Conservation (phyloP, 805 yeast genomes). For the Pichia gijzeniarum region DNA sequence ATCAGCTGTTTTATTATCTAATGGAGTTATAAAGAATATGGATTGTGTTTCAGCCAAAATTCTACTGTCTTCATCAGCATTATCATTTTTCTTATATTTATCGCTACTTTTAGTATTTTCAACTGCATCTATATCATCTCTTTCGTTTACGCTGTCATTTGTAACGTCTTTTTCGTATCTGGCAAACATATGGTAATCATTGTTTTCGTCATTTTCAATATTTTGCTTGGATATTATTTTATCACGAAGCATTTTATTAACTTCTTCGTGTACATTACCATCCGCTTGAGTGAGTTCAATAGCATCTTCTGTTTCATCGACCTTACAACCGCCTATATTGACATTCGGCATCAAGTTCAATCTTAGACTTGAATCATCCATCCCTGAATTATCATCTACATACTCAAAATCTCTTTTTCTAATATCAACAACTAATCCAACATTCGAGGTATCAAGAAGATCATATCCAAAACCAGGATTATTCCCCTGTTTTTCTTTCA, state of each 20-base stretch:
- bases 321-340: not conserved
- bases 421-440: constrained; percentile 21
- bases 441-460: constrained; percentile 18
- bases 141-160: not conserved
- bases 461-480: not conserved
- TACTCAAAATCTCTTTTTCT: constrained; percentile 13
- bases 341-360: constrained; percentile 18
- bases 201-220: constrained; percentile 3
- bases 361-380: constrained; percentile 20
- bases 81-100: not conserved
- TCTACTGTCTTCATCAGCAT: not conserved
- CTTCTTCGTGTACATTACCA: constrained; percentile 18
- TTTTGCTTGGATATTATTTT: constrained; percentile 7
- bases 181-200: not conserved
- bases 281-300: constrained; percentile 19
- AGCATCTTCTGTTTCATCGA: not conserved
- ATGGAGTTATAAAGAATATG: not conserved
- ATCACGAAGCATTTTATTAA: constrained; percentile 14
- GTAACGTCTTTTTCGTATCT: not conserved
- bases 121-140: not conserved
- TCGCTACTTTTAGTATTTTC: not conserved
- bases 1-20: not conserved
- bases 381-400: constrained; percentile 11
- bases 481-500: constrained; percentile 16
- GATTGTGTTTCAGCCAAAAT: not conserved